Base-by-base conservation (phyloP, 2,329 filamentous ascomycete genomes). In the Aspergillus oerlinghausenensis region DNA sequence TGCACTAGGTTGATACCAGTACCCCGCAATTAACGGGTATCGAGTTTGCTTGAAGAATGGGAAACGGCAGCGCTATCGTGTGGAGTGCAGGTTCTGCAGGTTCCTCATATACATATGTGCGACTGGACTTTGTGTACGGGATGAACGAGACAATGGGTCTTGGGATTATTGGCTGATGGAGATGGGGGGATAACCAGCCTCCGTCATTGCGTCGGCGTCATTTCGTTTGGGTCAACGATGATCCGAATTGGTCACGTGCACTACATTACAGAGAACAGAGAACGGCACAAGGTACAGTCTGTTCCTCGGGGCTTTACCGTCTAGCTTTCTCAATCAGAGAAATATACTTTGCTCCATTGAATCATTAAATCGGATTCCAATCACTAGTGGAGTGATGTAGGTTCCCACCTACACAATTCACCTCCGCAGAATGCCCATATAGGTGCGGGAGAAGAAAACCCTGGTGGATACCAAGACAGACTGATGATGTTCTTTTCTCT, bases 181-280 rank as follows among this genome's bases (percentile, higher is more conserved):
- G 21, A 43, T 38, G 28, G 11, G 28, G 8, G 21, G 40, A 32
- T 23, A 21, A 43, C 54, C 49, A 55, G 42, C 54, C 49, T 55
- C 42, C 54, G 54, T 55, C 54, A 55, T 55, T 50, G 53, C 51
- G 53, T 56, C 51, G 52, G 49, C 49, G 52, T 57, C 43, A 5
- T 23, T 23, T 26, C 53, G 51, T 42, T 49, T 29, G 55, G 55
- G 49, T 49, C 43, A 57, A 57, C 45, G 23, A 57, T 57, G 42
- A 52, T 57, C 55, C 55, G 55, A n/a, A 8, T n/a, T 23, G 17
- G 26, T 57, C 55, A 57, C 55, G 55, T 57, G 55, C 14, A 6
- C 43, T 14, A 11, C 6, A 9, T 9, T 11, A 45, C 10, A 1
- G 4, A 10, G 42, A 25, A 25, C 4, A 1, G 3, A 9, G 42